These are phyloP conservation scores for Mitragyna speciosa DNA, from an alignment of 257 asterid genomes.

Conservation along the genomic window DNA sequence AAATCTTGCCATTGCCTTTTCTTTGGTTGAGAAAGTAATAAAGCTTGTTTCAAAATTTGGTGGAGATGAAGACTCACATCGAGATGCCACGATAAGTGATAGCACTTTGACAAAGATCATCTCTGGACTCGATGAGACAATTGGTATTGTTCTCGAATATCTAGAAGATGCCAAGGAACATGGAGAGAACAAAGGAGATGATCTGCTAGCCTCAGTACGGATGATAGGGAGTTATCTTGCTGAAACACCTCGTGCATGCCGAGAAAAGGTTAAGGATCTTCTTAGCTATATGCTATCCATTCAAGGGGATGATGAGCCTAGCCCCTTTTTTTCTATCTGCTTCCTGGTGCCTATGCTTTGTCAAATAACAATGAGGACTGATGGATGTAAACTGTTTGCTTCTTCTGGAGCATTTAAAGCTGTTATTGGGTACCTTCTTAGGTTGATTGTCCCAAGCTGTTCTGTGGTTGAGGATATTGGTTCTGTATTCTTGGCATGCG, in stretches of 20 bases:
- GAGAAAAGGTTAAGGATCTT: conserved; percentile 66
- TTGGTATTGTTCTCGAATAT: conserved; percentile 68
- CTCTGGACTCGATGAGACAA: conserved; percentile 72
- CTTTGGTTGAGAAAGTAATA: conserved; percentile 83
- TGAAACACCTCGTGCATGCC: conserved; percentile 77
- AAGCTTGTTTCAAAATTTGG: conserved; percentile 64
- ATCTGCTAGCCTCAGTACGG: conserved; percentile 88
- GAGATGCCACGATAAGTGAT: conserved; percentile 45
- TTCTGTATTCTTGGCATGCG: conserved; percentile 73
- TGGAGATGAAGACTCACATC: conserved; percentile 51
- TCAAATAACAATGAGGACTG: conserved; percentile 69
- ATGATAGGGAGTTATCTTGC: conserved; percentile 93
- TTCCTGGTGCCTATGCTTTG: conserved; percentile 92
- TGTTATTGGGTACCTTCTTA: conserved; percentile 51
- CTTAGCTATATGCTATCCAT: conserved; percentile 74
- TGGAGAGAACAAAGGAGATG: conserved; percentile 77
- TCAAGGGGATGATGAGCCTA: conserved; percentile 67
- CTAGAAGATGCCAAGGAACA: conserved; percentile 91
- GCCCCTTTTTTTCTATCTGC: conserved; percentile 58
- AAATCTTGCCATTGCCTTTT: conserved; percentile 69
- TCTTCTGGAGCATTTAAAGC: conserved; percentile 60
- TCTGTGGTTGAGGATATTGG: conserved; percentile 38
- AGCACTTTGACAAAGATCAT: conserved; percentile 61
- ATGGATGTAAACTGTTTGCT: conserved; percentile 62
- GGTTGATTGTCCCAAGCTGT: conserved; percentile 16